A percentile compares a stretch with the other conserved stretches of the same genome.
phyloP scores from a whole-genome alignment of 495 filamentous ascomycete genomes.

The Tuber microsphaerosporum region DNA sequence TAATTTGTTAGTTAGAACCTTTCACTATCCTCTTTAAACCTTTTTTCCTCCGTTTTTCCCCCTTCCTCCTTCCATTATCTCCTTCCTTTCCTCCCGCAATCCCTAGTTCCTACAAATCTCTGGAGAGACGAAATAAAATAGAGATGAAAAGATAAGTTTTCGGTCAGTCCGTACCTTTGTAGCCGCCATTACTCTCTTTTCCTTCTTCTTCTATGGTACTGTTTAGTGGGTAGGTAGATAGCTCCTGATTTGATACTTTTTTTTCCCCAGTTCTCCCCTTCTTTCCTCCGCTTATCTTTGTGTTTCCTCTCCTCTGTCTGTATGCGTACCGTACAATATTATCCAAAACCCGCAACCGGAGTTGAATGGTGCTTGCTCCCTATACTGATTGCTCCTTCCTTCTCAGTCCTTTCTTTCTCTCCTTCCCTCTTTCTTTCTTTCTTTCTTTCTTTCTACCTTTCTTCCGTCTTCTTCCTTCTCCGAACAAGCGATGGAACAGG shows the following conservation, averaged over 20 bases:
- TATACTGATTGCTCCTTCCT: constrained; percentile 17
- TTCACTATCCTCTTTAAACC: not conserved
- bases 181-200: not conserved
- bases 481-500: constrained; percentile 27
- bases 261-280: constrained; percentile 8
- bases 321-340: constrained; percentile 4
- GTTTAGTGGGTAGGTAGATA: constrained; percentile 7
- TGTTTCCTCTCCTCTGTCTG: not conserved
- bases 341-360: not conserved
- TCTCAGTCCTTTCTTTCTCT: constrained; percentile 13
- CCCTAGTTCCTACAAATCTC: not conserved
- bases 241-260: constrained; percentile 18
- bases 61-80: not conserved
- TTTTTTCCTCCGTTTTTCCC: not conserved
- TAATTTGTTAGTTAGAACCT: constrained; percentile 21
- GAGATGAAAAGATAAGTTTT: constrained; percentile 2
- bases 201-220: constrained; percentile 1
- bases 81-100: not conserved
- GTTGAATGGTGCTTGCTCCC: constrained; percentile 5
- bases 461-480: not conserved
- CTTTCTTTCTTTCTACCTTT: not conserved
- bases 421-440: not conserved
- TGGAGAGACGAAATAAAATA: constrained; percentile 5
- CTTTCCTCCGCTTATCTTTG: constrained; percentile 12
- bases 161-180: not conserved